These are phyloP conservation scores for Penicillium sp. DNA, from an alignment of 2,329 filamentous ascomycete genomes.

Conservation along the genomic window DNA sequence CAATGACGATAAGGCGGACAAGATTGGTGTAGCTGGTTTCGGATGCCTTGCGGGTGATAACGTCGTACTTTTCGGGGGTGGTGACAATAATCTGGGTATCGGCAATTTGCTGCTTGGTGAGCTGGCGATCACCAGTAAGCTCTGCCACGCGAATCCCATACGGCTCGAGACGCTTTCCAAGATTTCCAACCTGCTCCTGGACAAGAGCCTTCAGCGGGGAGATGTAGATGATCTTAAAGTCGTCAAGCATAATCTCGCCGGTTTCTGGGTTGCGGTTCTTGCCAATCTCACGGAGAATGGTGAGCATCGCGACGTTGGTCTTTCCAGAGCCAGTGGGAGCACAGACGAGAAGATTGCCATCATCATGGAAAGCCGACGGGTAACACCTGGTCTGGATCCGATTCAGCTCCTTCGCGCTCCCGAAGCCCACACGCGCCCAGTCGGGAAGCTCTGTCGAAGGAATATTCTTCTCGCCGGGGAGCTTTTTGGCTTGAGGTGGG, in stretches of 20 bases:
- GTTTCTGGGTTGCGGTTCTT: conserved; percentile 88
- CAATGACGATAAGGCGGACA: conserved; percentile 94
- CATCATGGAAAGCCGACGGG: conserved; percentile 84
- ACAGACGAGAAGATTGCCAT: conserved; percentile 97
- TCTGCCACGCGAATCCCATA: conserved; percentile 95
- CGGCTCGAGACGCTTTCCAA: conserved; percentile 84
- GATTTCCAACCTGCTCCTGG: conserved; percentile 97
- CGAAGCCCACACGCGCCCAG: conserved; percentile 87
- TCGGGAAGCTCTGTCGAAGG: conserved; percentile 87
- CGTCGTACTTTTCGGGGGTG: conserved; percentile 98
- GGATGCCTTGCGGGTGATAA: conserved; percentile 96
- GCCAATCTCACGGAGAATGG: conserved; percentile 93
- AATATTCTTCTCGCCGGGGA: conserved; percentile 77
- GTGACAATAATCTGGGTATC: conserved; percentile 98
- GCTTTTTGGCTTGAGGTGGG: conserved; percentile 81
- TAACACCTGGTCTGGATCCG: conserved; percentile 95
- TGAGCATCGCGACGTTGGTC: conserved; percentile 97
- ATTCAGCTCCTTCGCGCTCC: conserved; percentile 82
- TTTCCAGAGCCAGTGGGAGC: conserved; percentile 97
- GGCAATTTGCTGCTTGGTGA: conserved; percentile 97
- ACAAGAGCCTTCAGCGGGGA: conserved; percentile 94
- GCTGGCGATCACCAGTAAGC: conserved; percentile 93
- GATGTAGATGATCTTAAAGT: conserved; percentile 99
- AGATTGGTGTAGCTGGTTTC: conserved; percentile 96
- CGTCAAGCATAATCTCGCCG: conserved; percentile 91